Evolutionary conservation across 176 grass and related monocot species (phyloP).

Genomic region (Pontederia crassipes): DNA sequence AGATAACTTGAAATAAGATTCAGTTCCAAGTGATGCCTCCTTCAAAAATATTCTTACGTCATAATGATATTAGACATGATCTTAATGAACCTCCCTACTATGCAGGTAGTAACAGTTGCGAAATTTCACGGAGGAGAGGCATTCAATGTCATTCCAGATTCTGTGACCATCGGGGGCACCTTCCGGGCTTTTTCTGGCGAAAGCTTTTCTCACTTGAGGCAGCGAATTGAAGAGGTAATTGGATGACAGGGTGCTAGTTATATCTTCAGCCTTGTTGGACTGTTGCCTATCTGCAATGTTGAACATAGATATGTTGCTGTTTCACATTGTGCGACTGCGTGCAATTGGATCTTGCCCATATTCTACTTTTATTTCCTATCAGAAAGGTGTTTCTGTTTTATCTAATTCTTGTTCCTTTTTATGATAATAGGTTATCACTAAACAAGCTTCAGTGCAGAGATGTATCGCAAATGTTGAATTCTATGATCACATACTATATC

Average conservation of each 20-base stretch:
- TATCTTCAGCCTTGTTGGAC: too few species aligned
- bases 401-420: neutral
- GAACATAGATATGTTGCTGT: too few species aligned
- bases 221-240: constrained; percentile 17
- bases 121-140: constrained; percentile 20
- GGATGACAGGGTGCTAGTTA: too few species aligned
- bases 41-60: too few species aligned
- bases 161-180: constrained; percentile 20
- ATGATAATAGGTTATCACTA: constrained; percentile 56
- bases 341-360: neutral
- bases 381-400: neutral
- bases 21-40: too few species aligned
- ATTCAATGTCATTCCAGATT: constrained; percentile 21
- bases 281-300: too few species aligned
- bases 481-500: constrained; percentile 42
- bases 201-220: constrained; percentile 17
- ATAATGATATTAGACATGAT: too few species aligned
- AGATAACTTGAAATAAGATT: too few species aligned
- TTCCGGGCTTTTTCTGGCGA: constrained; percentile 22
- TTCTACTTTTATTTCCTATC: neutral
- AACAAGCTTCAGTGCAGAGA: constrained; percentile 69
- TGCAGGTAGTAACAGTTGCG: constrained; percentile 23
- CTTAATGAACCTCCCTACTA: too few species aligned
- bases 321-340: too few species aligned
- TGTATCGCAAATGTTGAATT: constrained; percentile 67